Percentiles rank a stretch among this genome's conserved stretches.
Conservation (phyloP, 306 rosid genomes). For the Datisca glomerata region DNA sequence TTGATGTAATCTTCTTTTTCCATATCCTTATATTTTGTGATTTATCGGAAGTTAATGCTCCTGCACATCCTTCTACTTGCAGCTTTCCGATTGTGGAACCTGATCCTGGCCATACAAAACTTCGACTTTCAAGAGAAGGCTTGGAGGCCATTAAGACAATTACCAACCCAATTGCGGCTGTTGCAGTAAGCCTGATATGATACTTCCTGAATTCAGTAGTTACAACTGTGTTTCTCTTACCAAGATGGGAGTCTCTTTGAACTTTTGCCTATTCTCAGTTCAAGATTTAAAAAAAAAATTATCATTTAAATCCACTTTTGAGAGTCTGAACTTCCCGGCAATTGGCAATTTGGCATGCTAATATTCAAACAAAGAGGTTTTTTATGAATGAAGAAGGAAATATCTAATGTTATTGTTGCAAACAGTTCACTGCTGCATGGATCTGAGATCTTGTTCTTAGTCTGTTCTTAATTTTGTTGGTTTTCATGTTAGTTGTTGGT, state of each 20-base stretch:
- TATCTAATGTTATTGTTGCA: too few species aligned
- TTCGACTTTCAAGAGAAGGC: conserved; percentile 82
- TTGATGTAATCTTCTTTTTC: not conserved
- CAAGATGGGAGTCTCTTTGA: conserved; percentile 4
- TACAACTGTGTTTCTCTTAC: not conserved
- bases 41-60: conserved; percentile 11
- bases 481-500: too few species aligned
- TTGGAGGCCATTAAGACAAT: conserved; percentile 75
- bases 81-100: conserved; percentile 94
- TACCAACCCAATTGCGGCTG: conserved; percentile 79
- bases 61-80: conserved; percentile 12
- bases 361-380: too few species aligned
- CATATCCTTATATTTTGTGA: conserved; percentile 4
- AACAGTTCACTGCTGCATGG: too few species aligned
- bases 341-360: too few species aligned
- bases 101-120: conserved; percentile 85
- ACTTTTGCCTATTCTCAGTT: too few species aligned
- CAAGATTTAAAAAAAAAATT: too few species aligned
- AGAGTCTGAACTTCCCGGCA: too few species aligned
- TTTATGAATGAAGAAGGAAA: too few species aligned
- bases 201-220: conserved; percentile 1
- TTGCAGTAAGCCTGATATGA: conserved; percentile 52
- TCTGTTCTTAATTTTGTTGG: too few species aligned
- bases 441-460: too few species aligned
- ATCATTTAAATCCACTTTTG: too few species aligned